Base-by-base conservation (phyloP, 306 rosid species). In the Lathyrus sativus region DNA sequence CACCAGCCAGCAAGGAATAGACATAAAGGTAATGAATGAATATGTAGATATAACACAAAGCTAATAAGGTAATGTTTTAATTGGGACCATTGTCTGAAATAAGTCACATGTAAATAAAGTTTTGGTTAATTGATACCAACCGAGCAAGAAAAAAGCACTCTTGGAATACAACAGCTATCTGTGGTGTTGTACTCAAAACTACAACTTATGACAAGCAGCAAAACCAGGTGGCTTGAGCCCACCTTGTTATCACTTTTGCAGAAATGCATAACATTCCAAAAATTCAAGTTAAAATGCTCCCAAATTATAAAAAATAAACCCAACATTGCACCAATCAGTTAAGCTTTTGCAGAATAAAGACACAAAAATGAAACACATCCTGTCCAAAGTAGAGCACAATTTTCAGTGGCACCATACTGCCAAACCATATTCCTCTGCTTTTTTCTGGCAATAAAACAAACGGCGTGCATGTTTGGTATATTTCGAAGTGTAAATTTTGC, bases 161-260 rank as follows among this genome's bases (percentile, higher is more conserved):
- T 56, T 31, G 41, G 41, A 62, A 66, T 73, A 63, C 41, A 33
- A 70, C 65, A 45, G 71, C 56, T 48, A 75, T 71, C 11, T 49
- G 9, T 49, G 51, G 70, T 74, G 67, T 69, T 71, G 79, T 78
- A 70, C 77, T 81, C 84, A 77, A 79, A 58, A 62, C 80, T 75
- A 70, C 80, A 81, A 73, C 78, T 48, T 39, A 76, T 77, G 78
- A 75, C 81, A 77, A 82, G 78, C 51, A 69, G 76, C 86, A 85
- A 80, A 81, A 68, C 81, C 78, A 82, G 84, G 86, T 78, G 83
- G 81, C 62, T 13, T 66, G 81, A 82, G 86, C 84, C 81, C 83
- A 72, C 79, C 66, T 58, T 73, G 78, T 66, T 69, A 60, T 65
- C 81, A 79, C 86, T 76, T 80, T 78, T 62, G 80, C 78, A 80